phyloP scores from a whole-genome alignment of 176 grass and related monocot genomes.

The Oryza brachyantha region DNA sequence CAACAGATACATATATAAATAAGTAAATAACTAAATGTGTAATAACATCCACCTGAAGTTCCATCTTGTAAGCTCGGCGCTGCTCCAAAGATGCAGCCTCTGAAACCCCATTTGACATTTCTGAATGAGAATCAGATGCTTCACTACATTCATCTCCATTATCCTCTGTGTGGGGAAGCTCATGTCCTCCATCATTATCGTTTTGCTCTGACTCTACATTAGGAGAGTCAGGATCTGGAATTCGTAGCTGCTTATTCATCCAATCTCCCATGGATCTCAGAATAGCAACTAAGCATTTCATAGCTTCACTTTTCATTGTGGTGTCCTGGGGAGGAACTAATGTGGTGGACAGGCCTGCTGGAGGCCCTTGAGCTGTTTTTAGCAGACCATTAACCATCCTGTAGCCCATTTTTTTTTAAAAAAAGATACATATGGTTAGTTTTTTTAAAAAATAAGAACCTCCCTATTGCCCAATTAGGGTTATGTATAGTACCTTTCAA shows the following conservation, averaged over 20 bases:
- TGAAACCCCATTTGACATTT: constrained; percentile 65
- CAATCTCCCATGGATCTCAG: constrained; percentile 99
- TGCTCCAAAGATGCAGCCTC: constrained; percentile 87
- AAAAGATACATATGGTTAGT: background rate
- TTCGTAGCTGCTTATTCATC: constrained; percentile 99
- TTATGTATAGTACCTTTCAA: constrained; percentile 69
- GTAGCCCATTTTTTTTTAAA: constrained; percentile 33
- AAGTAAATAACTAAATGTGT: constrained; percentile 34
- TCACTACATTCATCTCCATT: constrained; percentile 70
- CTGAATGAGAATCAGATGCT: constrained; percentile 75
- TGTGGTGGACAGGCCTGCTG: constrained; percentile 79
- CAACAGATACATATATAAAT: constrained; percentile 31
- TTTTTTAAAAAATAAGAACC: constrained; percentile 26
- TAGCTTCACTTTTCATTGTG: constrained; percentile 95
- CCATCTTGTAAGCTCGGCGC: constrained; percentile 92
- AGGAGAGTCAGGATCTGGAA: constrained; percentile 76
- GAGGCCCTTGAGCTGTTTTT: constrained; percentile 96
- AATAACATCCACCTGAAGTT: constrained; percentile 82
- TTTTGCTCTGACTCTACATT: constrained; percentile 66
- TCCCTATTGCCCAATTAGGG: constrained; percentile 31
- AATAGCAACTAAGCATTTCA: constrained; percentile 98
- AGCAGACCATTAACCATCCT: constrained; percentile 98
- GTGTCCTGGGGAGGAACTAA: constrained; percentile 85
- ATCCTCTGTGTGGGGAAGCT: constrained; percentile 52
- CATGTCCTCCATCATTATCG: constrained; percentile 55